Evolutionary conservation across 2,329 filamentous ascomycete genomes (phyloP), one percentile per base, ranked within the genome.

Genomic region (Anisogramma anomala): DNA sequence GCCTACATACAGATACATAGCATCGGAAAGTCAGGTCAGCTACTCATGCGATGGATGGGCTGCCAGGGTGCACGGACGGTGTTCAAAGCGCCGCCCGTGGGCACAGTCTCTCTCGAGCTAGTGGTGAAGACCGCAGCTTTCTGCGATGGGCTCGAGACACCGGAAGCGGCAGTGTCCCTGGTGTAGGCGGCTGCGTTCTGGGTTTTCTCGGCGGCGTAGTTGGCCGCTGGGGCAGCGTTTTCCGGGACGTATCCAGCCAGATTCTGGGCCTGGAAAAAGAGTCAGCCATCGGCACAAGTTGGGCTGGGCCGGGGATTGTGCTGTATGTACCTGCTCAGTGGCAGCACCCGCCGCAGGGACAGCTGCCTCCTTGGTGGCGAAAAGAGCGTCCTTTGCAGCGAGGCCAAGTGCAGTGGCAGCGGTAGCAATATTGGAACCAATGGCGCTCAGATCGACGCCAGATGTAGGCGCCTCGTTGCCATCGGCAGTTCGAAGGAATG

Each of bases 301-400:
- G n/a, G n/a, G n/a, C n/a, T n/a, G n/a, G n/a, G n/a, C n/a, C n/a
- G n/a, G n/a, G n/a, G n/a, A n/a, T n/a, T n/a, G n/a, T n/a, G n/a
- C n/a, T n/a, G n/a, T n/a, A n/a, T n/a, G n/a, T n/a, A 40, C 37
- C 31, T 41, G 39, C 19, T 41, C 32, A 15, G 39, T 17, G 17
- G 39, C 39, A 19, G 32, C 25, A 20, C 33, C 33, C 30, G 32
- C 41, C 13, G 38, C 36, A 3, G 41, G 41, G 14, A 17, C 25
- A 22, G 41, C 41, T 4, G 41, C 30, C 13, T 43, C 31, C 31
- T 39, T 43, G 19, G 26, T 35, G 6, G 41, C 41, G 2, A 43
- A 1, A 4, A 36, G 27, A 4, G 36, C 41, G 9, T 43, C 41
- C 23, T 28, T 25, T 1, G 41, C 41, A 8, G 41, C 41, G 7